Evolutionary conservation across 139 green algal species (phyloP).

Genomic region (Chlorella sp.): DNA sequence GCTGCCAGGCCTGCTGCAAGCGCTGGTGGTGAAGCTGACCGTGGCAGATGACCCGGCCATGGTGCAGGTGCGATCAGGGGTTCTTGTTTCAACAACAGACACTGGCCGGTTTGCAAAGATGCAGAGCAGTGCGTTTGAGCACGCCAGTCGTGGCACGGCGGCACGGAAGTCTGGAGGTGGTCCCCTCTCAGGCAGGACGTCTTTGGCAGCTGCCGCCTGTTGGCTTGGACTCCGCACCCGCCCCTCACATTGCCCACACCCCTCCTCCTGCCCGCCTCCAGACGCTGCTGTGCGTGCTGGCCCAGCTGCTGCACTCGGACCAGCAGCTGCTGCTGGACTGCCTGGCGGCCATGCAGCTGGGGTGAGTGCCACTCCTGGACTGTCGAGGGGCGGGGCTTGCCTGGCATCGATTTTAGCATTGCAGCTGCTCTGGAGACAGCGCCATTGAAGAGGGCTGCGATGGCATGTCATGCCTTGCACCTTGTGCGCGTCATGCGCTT

Average conservation of each 20-base stretch:
- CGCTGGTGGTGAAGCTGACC: slow-evolving; percentile 51
- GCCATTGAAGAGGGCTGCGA: neutral
- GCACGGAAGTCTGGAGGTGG: no score
- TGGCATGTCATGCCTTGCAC: no score
- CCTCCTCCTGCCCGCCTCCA: neutral
- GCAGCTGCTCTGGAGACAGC: neutral
- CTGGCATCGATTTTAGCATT: no score
- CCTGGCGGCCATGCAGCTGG: slow-evolving; percentile 39
- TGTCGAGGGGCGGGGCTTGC: no score
- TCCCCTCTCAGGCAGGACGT: no score
- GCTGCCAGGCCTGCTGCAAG: slow-evolving; percentile 48
- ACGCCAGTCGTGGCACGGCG: no score
- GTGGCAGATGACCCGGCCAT: slow-evolving; percentile 40
- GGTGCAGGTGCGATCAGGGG: slow-evolving; percentile 23
- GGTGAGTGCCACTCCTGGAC: neutral
- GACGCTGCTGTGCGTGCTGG: slow-evolving; percentile 61
- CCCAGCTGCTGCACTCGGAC: slow-evolving; percentile 45
- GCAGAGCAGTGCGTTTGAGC: no score
- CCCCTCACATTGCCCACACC: no score
- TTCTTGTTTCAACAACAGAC: no score
- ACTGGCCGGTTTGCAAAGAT: no score
- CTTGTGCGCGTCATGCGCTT: neutral
- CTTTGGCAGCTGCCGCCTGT: no score
- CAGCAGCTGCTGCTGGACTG: slow-evolving; percentile 51
- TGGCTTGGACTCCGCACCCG: no score